These are phyloP conservation scores for Luzula sylvatica DNA, from an alignment of 176 grass and related monocot genomes.

Conservation along the genomic window DNA sequence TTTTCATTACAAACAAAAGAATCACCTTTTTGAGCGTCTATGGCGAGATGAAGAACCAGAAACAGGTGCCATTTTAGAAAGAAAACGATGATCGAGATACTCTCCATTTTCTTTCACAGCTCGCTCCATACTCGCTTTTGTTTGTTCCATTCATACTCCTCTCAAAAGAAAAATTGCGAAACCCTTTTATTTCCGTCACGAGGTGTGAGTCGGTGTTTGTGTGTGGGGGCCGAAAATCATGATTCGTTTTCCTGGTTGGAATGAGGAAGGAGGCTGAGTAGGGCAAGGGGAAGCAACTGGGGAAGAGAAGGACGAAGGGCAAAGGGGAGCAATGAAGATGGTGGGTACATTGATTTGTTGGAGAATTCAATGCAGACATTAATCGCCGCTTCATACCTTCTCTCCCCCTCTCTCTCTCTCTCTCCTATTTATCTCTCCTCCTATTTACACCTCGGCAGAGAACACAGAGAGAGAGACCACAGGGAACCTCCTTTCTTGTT, in stretches of 20 bases:
- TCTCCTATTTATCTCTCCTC: too few relatives aligned
- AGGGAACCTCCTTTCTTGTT: too few relatives aligned
- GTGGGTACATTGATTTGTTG: conserved; percentile 3
- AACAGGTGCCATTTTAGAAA: too few relatives aligned
- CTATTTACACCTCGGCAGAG: background rate
- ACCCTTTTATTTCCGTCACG: background rate
- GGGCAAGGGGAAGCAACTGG: background rate
- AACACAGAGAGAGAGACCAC: too few relatives aligned
- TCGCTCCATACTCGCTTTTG: background rate
- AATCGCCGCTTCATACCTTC: background rate
- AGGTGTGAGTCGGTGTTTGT: background rate
- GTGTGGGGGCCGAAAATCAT: background rate
- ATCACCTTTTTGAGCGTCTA: conserved; percentile 14
- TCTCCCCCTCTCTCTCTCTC: background rate
- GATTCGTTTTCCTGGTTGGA: background rate
- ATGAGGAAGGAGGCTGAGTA: background rate
- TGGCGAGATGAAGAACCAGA: background rate
- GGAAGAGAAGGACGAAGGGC: background rate
- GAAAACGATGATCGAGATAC: too few relatives aligned
- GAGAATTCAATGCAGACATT: conserved; percentile 19
- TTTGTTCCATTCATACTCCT: background rate
- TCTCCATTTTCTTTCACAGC: background rate
- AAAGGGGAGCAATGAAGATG: background rate
- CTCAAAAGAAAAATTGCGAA: background rate
- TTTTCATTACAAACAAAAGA: too few relatives aligned